Evolutionary conservation across 2,329 filamentous ascomycete genomes (phyloP).

Genomic region (Emergomyces orientalis): DNA sequence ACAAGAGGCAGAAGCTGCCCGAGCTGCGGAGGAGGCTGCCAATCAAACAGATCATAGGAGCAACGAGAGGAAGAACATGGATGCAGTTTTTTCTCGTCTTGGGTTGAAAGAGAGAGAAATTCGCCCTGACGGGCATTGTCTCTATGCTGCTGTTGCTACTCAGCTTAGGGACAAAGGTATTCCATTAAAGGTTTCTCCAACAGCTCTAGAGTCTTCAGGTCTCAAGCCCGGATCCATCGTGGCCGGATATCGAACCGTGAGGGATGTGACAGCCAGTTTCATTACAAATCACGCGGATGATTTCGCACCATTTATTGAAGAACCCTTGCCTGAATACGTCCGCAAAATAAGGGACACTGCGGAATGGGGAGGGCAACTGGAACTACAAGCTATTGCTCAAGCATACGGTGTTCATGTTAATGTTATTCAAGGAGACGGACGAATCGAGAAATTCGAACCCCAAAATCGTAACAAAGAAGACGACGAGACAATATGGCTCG

Average conservation of each 20-base stretch:
- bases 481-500: slow-evolving; percentile 63
- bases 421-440: slow-evolving; percentile 72
- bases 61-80: slow-evolving; percentile 62
- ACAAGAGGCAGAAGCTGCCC: slow-evolving; percentile 57
- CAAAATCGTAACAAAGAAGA: slow-evolving; percentile 37
- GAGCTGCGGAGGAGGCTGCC: slow-evolving; percentile 66
- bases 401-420: slow-evolving; percentile 71
- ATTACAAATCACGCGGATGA: slow-evolving; percentile 66
- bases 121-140: slow-evolving; percentile 82
- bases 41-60: slow-evolving; percentile 63
- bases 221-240: slow-evolving; percentile 21
- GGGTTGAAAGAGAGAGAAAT: slow-evolving; percentile 68
- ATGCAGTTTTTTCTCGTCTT: slow-evolving; percentile 52
- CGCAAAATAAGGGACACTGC: slow-evolving; percentile 73
- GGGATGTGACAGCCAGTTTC: slow-evolving; percentile 64
- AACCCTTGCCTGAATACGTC: slow-evolving; percentile 63
- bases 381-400: slow-evolving; percentile 74
- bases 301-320: slow-evolving; percentile 80
- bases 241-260: slow-evolving; percentile 55
- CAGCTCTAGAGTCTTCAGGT: slow-evolving; percentile 24
- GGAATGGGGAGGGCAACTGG: slow-evolving; percentile 92
- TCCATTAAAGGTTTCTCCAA: slow-evolving; percentile 28
- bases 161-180: slow-evolving; percentile 53
- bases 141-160: slow-evolving; percentile 86
- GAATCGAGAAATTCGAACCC: slow-evolving; percentile 64